Conservation (phyloP, 495 filamentous ascomycete species). For the Tuber microsphaerosporum region DNA sequence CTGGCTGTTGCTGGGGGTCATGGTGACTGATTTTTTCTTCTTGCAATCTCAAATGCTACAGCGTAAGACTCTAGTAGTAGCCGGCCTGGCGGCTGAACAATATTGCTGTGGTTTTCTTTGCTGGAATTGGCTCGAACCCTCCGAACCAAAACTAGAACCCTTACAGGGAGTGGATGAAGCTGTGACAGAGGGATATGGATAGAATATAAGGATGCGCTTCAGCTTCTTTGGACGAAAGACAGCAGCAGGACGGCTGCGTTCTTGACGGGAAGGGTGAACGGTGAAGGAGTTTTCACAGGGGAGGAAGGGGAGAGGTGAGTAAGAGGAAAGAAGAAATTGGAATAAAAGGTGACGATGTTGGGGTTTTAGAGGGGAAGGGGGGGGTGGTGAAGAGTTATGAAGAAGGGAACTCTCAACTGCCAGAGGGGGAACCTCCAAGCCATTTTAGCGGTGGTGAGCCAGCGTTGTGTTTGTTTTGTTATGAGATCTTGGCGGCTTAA, state of each 20-base stretch:
- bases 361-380: slow-evolving; percentile 7
- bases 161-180: slow-evolving; percentile 20
- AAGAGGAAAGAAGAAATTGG: not conserved
- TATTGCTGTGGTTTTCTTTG: not conserved
- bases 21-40: slow-evolving; percentile 12
- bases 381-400: slow-evolving; percentile 12
- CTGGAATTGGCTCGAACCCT: not conserved
- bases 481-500: slow-evolving; percentile 21
- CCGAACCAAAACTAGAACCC: slow-evolving; percentile 3
- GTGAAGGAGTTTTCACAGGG: not conserved
- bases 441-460: slow-evolving; percentile 30
- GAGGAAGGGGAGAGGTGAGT: not conserved
- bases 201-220: not conserved
- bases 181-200: not conserved
- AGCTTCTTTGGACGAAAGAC: not conserved
- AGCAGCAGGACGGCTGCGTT: not conserved
- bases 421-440: slow-evolving; percentile 29
- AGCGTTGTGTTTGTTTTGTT: slow-evolving; percentile 37
- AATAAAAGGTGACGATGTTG: slow-evolving; percentile 4
- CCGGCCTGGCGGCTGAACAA: not conserved
- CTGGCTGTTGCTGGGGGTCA: slow-evolving; percentile 33
- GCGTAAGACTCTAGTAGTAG: slow-evolving; percentile 26
- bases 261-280: not conserved
- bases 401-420: slow-evolving; percentile 9
- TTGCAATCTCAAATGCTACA: slow-evolving; percentile 12